These are phyloP conservation scores for Lyophyllum decastes DNA, from an alignment of 768 basidiomycete species.

Conservation along the genomic window DNA sequence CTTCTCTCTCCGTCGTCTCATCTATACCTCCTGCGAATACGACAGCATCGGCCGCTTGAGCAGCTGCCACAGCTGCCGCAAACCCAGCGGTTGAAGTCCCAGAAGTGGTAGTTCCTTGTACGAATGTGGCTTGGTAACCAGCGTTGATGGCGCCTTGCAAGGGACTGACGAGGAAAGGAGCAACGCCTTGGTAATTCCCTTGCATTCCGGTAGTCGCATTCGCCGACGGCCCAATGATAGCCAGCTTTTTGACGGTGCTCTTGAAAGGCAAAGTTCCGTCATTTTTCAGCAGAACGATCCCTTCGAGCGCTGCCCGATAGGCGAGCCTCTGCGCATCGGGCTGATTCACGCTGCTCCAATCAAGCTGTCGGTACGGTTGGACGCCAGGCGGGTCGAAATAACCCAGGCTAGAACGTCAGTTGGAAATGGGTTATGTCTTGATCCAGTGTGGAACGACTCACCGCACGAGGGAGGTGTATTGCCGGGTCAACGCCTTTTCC, in stretches of 20 bases:
- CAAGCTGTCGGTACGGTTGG: conserved; percentile 54
- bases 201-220: conserved; percentile 59
- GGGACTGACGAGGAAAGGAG: conserved; percentile 58
- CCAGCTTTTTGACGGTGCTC: conserved; percentile 45
- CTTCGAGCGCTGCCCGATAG: conserved; percentile 50
- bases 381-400: conserved; percentile 53
- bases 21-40: conserved; percentile 60
- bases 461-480: conserved; percentile 57
- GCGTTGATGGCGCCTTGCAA: conserved; percentile 47
- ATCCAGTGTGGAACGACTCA: conserved; percentile 22
- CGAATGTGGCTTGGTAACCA: conserved; percentile 47
- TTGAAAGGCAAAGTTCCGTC: conserved; percentile 58
- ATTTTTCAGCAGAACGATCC: conserved; percentile 65
- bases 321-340: conserved; percentile 49
- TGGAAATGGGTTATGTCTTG: conserved; percentile 4
- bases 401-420: conserved; percentile 40
- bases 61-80: conserved; percentile 51
- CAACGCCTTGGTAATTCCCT: conserved; percentile 56
- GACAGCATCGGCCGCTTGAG: conserved; percentile 47
- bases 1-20: conserved; percentile 48
- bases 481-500: conserved; percentile 41
- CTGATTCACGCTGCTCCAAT: conserved; percentile 50
- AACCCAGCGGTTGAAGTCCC: conserved; percentile 44
- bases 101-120: conserved; percentile 41
- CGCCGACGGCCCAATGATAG: conserved; percentile 60